phyloP scores from a whole-genome alignment of 345 rosid genomes.

The Erodium maritimum region DNA sequence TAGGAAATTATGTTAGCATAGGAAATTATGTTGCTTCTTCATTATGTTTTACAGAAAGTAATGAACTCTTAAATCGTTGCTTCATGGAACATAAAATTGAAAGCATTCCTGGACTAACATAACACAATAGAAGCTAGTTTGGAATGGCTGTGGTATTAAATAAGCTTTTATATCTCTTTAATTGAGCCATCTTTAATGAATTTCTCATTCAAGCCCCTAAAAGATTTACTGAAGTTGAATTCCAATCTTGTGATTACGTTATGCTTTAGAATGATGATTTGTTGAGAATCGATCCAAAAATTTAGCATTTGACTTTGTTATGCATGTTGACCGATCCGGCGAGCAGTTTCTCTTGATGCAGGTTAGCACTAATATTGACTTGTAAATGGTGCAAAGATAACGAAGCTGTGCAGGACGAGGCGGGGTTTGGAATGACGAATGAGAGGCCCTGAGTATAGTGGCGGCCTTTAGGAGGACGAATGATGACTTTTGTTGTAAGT shows the following conservation, averaged over 20 bases:
- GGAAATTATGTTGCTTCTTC: neutral
- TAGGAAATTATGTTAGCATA: too few species aligned
- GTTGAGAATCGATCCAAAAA: neutral
- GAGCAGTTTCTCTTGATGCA: neutral
- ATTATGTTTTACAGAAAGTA: neutral
- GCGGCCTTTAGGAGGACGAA: neutral
- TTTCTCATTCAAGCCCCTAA: neutral
- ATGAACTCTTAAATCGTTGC: too few species aligned
- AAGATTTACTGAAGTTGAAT: too few species aligned
- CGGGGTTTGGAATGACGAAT: neutral
- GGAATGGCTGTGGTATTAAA: neutral
- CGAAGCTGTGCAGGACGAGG: neutral
- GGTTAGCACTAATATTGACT: neutral
- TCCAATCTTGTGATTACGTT: neutral
- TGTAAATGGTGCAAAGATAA: neutral
- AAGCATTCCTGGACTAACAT: neutral
- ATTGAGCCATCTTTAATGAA: neutral
- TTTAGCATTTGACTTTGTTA: neutral
- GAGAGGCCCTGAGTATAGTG: neutral
- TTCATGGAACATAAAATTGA: neutral
- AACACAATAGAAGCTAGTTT: neutral
- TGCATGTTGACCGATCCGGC: too few species aligned
- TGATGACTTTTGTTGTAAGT: neutral
- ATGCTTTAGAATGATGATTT: neutral
- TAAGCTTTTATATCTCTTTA: too few species aligned